Evolutionary conservation across 179 eudicot genomes (phyloP), one percentile per base, ranked within the genome.

Genomic region (Pouteria campechiana): DNA sequence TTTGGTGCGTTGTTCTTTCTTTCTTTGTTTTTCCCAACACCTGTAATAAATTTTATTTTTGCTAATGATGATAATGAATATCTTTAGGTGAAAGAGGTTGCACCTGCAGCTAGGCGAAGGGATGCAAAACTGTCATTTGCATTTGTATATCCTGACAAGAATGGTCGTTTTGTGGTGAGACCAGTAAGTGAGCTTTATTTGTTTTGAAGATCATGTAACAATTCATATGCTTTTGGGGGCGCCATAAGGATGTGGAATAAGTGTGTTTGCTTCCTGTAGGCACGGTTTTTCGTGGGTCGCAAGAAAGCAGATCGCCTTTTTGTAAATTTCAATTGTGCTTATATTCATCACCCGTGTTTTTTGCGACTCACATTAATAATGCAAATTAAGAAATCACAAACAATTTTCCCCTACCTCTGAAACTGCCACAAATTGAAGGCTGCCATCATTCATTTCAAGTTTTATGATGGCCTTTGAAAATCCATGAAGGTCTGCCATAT

Each of bases 41-140:
- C 17, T 19, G 31, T 0, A 1, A 2, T 22, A 38, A 32, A 22
- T 27, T 41, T 15, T 3, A 2, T n/a, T 17, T 56, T 16, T 44
- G n/a, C n/a, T n/a, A n/a, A n/a, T 41, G 29, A 24, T 62, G 30
- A 42, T 48, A 29, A 35, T 27, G 18, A 3, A 14, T 25, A 10
- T 44, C 60, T 67, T 24, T 58, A 90, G 96, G 98, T 86, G 28
- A 90, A 90, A 75, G 98, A 90, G 80, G 94, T 86, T 41, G 79
- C 83, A 38, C 94, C 90, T 32, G 87, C 81, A 62, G 98, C 98
- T 37, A 79, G 93, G 70, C 72, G 84, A 70, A 67, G 81, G 58
- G 87, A 81, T 63, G 95, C 98, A 20, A 45, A 47, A 43, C 65
- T 90, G 52, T 90, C 98, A 29, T 90, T 86, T 75, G 94, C 98